These are phyloP conservation scores for Podospora bellae-mahoneyi DNA, from an alignment of 495 filamentous ascomycete genomes.

Conservation along the genomic window DNA sequence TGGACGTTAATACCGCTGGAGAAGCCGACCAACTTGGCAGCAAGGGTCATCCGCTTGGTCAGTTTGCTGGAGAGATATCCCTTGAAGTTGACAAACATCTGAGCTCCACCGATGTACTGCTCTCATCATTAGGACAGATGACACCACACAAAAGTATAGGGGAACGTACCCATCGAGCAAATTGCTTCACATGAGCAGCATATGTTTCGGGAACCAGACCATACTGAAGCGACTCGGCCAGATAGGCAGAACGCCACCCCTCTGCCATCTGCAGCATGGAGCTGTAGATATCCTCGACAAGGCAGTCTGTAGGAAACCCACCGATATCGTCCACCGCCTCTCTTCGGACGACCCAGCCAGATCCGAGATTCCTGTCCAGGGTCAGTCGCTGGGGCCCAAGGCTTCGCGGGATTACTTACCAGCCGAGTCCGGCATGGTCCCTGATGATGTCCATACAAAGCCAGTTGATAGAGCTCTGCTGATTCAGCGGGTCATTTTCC, in stretches of 20 bases:
- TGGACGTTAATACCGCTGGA: conserved; percentile 3
- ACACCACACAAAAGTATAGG: not conserved
- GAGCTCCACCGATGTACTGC: conserved; percentile 8
- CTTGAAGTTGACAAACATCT: conserved; percentile 7
- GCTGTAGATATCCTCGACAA: conserved; percentile 52
- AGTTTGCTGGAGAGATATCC: not conserved
- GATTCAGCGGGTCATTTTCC: conserved; percentile 46
- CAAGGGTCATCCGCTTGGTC: conserved; percentile 3
- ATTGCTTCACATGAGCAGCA: conserved; percentile 50
- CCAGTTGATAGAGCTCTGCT: conserved; percentile 23
- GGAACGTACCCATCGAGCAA: conserved; percentile 43
- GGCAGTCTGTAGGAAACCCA: conserved; percentile 46
- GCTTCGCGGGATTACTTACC: not conserved
- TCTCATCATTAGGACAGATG: not conserved
- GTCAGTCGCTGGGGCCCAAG: not conserved
- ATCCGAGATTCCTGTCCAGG: conserved; percentile 53
- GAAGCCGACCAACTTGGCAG: conserved; percentile 3
- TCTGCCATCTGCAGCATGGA: conserved; percentile 47
- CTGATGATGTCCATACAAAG: conserved; percentile 43
- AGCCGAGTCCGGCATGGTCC: conserved; percentile 40
- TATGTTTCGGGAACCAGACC: conserved; percentile 51
- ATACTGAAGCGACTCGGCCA: conserved; percentile 51
- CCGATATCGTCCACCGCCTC: conserved; percentile 50
- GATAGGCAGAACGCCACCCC: conserved; percentile 51
- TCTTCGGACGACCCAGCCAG: conserved; percentile 50